Conservation (phyloP, 345 rosid genomes). For the Populus tremula region DNA sequence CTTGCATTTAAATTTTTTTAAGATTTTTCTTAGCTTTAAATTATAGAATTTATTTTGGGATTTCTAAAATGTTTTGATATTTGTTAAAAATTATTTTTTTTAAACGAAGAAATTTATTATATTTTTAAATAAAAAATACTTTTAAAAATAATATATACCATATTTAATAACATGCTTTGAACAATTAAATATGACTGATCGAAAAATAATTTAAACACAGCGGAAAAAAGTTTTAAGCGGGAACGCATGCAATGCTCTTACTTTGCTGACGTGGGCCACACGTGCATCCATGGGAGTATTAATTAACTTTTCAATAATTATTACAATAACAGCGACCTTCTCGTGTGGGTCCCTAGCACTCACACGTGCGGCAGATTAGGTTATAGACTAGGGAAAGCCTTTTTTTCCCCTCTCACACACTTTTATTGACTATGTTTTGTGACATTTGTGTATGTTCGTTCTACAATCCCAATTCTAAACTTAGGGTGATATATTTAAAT, state of each 20-base stretch:
- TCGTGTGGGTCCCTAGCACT: conserved; percentile 11
- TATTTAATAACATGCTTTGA: not conserved
- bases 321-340: not conserved
- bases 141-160: not conserved
- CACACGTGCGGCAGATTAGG: conserved; percentile 36
- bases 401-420: not conserved
- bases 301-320: not conserved
- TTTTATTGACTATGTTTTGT: conserved; percentile 12
- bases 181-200: no score
- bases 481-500: not conserved
- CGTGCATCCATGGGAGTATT: conserved; percentile 30
- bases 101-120: no score
- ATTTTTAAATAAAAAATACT: no score
- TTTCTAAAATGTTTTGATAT: no score
- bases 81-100: no score
- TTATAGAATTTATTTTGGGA: no score
- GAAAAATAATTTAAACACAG: no score
- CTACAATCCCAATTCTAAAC: conserved; percentile 17
- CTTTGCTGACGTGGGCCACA: conserved; percentile 40
- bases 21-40: no score
- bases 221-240: conserved; percentile 23
- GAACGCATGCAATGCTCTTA: conserved; percentile 31
- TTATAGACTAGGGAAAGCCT: conserved; percentile 7
- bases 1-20: no score
- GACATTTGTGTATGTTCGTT: conserved; percentile 7